A percentile compares a stretch with the other conserved stretches of the same genome.
Evolutionary conservation across 805 yeast genomes (phyloP).

Genomic region (Monosporozyma unispora): DNA sequence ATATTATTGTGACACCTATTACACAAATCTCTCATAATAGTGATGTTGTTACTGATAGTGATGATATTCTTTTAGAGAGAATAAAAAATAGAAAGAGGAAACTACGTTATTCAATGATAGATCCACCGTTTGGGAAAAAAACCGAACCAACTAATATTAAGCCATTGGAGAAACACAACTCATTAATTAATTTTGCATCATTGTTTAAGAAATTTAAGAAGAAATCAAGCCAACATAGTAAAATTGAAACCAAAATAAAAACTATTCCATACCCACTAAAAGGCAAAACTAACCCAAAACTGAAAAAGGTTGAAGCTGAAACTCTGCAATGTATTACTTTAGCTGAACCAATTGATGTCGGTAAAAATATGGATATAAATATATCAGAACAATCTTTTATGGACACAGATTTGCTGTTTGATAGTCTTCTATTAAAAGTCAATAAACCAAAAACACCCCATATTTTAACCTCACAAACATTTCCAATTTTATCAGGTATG

Average conservation of each 20-base stretch:
- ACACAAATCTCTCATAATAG: neutral
- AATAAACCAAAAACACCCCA: constrained; percentile 7
- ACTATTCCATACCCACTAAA: neutral
- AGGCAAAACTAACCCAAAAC: neutral
- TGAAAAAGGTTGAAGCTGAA: neutral
- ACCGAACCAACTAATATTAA: neutral
- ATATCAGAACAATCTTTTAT: constrained; percentile 10
- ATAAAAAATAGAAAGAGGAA: neutral
- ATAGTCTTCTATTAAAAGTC: constrained; percentile 20
- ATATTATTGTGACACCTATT: neutral
- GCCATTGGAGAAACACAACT: neutral
- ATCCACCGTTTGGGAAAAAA: neutral
- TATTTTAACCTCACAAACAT: neutral
- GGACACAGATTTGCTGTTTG: constrained; percentile 26
- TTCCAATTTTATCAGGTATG: neutral
- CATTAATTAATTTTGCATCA: neutral
- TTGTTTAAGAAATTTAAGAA: constrained; percentile 4
- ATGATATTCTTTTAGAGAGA: neutral
- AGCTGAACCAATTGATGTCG: constrained; percentile 1
- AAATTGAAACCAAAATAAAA: neutral
- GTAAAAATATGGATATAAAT: constrained; percentile 5
- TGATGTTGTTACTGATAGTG: neutral
- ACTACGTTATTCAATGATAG: neutral
- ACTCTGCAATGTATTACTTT: neutral
- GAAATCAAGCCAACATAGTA: neutral